Evolutionary conservation across 2,329 filamentous ascomycete genomes (phyloP).

Genomic region (Apiospora pterosperma): DNA sequence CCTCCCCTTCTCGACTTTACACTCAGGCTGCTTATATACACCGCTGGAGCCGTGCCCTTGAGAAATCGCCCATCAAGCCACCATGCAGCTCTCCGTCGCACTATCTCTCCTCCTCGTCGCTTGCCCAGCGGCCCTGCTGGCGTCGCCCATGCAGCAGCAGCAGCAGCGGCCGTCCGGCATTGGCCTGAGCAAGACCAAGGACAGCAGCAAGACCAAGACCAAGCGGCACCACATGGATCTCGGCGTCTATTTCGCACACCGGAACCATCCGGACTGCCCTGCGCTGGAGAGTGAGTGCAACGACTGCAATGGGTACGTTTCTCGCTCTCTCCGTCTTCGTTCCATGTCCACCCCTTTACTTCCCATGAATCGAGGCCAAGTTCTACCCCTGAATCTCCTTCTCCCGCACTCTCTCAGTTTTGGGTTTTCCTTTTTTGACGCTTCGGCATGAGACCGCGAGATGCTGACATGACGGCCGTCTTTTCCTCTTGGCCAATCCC

Average conservation of each 20-base stretch:
- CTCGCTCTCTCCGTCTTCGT: not conserved
- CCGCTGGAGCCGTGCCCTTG: not conserved
- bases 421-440: too few species aligned
- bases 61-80: not conserved
- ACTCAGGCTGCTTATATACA: not conserved
- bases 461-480: not conserved
- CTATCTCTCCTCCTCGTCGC: slow-evolving; percentile 15
- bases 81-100: slow-evolving; percentile 16
- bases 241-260: not conserved
- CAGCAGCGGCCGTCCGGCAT: too few species aligned
- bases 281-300: slow-evolving; percentile 20
- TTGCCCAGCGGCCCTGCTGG: slow-evolving; percentile 12
- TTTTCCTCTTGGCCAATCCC: not conserved
- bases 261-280: slow-evolving; percentile 17
- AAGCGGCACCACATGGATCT: not conserved
- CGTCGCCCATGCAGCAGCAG: not conserved
- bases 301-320: slow-evolving; percentile 15
- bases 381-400: not conserved
- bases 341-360: not conserved
- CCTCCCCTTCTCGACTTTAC: not conserved
- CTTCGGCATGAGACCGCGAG: not conserved
- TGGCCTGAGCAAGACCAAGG: too few species aligned
- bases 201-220: too few species aligned
- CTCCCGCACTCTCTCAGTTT: not conserved
- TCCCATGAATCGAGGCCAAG: not conserved